These are phyloP conservation scores for Leptographium galeiforme DNA, from an alignment of 2,329 filamentous ascomycete species.

Conservation along the genomic window DNA sequence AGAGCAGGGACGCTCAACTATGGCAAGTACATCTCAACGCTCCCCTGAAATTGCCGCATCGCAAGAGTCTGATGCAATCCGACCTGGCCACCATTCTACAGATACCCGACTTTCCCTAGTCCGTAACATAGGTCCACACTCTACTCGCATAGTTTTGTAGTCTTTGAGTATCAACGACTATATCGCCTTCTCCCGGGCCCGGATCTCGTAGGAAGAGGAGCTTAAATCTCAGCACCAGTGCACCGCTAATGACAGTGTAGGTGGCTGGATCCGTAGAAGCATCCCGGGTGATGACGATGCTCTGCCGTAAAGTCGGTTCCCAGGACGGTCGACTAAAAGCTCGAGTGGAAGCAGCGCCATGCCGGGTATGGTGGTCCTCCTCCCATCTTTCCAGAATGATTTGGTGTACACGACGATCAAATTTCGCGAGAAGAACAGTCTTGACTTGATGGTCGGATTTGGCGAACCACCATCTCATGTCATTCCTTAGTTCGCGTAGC, in stretches of 20 bases:
- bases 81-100: too few species aligned
- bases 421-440: background rate
- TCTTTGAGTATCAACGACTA: background rate
- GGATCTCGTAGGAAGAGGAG: background rate
- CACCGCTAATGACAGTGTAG: background rate
- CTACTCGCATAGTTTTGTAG: background rate
- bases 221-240: background rate
- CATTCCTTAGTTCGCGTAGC: background rate
- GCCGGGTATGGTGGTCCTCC: background rate
- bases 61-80: too few species aligned
- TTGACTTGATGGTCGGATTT: background rate
- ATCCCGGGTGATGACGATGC: background rate
- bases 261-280: background rate
- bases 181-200: background rate
- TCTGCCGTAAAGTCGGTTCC: background rate
- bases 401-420: background rate
- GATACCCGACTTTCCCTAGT: too few species aligned
- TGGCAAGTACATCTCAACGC: too few species aligned
- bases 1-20: too few species aligned
- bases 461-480: background rate
- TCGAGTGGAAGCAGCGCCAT: background rate
- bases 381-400: background rate
- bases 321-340: background rate
- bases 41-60: too few species aligned
- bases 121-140: background rate